phyloP scores from a whole-genome alignment of 345 rosid species.

The Rhodamnia argentea region DNA sequence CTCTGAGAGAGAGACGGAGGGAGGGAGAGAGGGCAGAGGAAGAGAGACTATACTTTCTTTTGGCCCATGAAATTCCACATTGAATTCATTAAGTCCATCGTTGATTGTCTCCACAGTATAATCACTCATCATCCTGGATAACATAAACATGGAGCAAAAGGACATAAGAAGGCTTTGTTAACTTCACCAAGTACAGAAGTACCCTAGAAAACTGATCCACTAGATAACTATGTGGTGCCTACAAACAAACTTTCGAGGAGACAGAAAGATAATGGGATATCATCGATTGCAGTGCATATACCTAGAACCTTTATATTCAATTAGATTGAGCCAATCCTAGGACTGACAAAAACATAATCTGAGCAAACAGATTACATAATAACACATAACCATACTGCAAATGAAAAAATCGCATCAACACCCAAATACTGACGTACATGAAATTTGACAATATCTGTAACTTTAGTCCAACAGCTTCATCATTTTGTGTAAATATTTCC shows the following conservation, averaged over 20 bases:
- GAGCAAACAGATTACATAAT: neutral
- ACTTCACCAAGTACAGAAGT: neutral
- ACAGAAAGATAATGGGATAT: neutral
- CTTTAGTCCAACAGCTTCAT: neutral
- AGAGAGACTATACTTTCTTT: constrained; percentile 44
- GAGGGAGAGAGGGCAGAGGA: neutral
- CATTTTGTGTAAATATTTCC: neutral
- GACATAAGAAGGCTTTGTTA: neutral
- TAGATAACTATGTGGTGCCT: neutral
- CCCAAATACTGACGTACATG: neutral
- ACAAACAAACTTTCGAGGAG: neutral
- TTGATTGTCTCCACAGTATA: constrained; percentile 63
- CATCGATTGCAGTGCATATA: neutral
- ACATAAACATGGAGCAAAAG: constrained; percentile 5
- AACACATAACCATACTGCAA: neutral
- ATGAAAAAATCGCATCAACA: neutral
- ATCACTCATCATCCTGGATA: constrained; percentile 74
- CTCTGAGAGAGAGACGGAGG: neutral
- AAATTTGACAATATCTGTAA: neutral
- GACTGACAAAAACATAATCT: neutral
- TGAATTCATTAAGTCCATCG: constrained; percentile 65
- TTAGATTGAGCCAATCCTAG: neutral
- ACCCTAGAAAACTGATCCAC: neutral
- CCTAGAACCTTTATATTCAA: neutral
- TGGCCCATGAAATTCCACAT: constrained; percentile 66